Base-by-base conservation (phyloP, 2,329 filamentous ascomycete species). In the Phialocephala subalpina region DNA sequence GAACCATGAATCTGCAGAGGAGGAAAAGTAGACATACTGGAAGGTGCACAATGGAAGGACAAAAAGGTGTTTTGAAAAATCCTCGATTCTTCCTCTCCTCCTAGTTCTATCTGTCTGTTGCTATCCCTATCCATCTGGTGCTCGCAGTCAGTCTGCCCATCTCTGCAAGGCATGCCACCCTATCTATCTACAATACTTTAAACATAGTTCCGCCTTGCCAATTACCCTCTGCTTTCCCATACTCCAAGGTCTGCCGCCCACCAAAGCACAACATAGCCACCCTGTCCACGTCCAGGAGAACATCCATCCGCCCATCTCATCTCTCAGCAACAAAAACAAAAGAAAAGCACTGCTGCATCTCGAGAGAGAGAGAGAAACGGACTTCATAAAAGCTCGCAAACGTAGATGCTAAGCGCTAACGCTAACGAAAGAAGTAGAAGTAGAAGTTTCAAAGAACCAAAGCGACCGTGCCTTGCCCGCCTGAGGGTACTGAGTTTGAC, bases 401-500 rank as follows among this genome's bases (percentile, higher is more conserved):
- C 14, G 14, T 8, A 22, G 5, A 36, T 38, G 55, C 55, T 57
- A 57, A 33, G 12, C 29, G 29, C 29, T 33, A 33, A 4, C 45
- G 45, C 45, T 49, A 49, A 49, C n/a, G 45, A 49, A 49, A 49
- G 45, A 38, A 40, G 1, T 8, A 8, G 27, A 55, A 27, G 6
- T 36, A 20, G 1, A 2, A 6, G 16, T 29, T 20, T 33, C 27
- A 49, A 42, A 49, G 27, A 60, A 42, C 38, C 38, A 42, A 62
- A 62, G 38, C 38, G 60, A 62, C 49, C 52, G 35, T 56, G 27
- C 49, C 60, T 35, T 65, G 52, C 27, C 36, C 8, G 22, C 33
- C 49, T 59, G 45, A 64, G 66, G 66, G 66, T 66, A 63, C 63
- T 66, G 67, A 66, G 61, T 61, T 62, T 68, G 67, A 66, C 63